Conservation (phyloP, 345 rosid species). For the Eucalyptus guilfoylei region DNA sequence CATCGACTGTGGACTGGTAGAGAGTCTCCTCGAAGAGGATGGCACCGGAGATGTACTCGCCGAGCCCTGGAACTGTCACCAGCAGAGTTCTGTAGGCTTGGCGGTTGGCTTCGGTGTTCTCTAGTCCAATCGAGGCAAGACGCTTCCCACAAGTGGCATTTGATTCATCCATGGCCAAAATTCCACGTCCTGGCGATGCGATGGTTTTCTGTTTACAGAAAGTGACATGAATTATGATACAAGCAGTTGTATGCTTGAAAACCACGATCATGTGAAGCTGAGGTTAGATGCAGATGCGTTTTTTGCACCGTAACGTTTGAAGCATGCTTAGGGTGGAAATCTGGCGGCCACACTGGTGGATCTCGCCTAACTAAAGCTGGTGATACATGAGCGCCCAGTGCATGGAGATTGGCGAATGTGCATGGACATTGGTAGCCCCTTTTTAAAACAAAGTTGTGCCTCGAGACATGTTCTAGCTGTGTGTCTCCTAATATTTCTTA, state of each 20-base stretch:
- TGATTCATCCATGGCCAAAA: conserved; percentile 24
- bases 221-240: neutral
- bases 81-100: conserved; percentile 24
- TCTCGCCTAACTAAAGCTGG: neutral
- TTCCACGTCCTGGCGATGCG: conserved; percentile 29
- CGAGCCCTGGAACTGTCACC: conserved; percentile 12
- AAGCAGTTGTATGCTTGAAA: neutral
- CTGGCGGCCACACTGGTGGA: neutral
- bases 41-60: conserved; percentile 21
- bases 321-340: neutral
- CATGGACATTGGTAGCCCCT: neutral
- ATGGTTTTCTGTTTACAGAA: conserved; percentile 10
- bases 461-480: neutral
- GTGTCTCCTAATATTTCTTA: neutral
- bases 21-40: conserved; percentile 32
- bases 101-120: conserved; percentile 25
- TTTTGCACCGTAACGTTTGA: neutral
- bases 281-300: neutral
- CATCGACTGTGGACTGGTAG: conserved; percentile 21
- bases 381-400: neutral
- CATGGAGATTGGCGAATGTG: neutral
- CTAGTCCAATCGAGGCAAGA: conserved; percentile 22
- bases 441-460: neutral
- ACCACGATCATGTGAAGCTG: neutral
- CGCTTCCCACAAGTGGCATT: conserved; percentile 26